Base-by-base conservation (phyloP, 148 eudicot species). In the Nyssa sinensis region DNA sequence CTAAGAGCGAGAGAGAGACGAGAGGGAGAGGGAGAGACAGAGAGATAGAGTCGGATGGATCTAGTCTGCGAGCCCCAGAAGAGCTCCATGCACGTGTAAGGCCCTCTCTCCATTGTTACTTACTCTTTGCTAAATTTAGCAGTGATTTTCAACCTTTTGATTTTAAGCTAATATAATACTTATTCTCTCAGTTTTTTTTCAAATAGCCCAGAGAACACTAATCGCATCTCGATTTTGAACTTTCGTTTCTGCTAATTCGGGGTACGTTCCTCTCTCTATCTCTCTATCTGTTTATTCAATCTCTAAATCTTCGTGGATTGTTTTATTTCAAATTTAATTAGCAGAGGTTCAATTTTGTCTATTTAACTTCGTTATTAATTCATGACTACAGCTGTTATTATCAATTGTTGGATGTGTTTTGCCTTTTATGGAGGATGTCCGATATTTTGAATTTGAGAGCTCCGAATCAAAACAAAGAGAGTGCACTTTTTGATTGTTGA, bases 261-360 rank as follows among this genome's bases (percentile, higher is more conserved):
- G 65, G 74, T 35, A 34, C 49, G 59, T n/a, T 55, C 62, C 27
- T 55, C 55, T 57, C 66, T 37, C 64, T 58, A 64, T 35, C 47
- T 35, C 51, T 7, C 64, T 8, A 3, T 31, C 21, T 21, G 19
- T 17, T 16, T 13, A 1, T 25, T 70, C 1, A 14, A 3, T 64
- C 44, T 35, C 2, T 35, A 14, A 3, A 3, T 31, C 3, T 5
- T 6, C 5, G 17, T 37, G 16, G 14, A 10, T 37, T 24, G 14
- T 47, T 28, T 16, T 28, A 5, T 24, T 7, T 30, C n/a, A 1
- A 16, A 23, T 28, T 28, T 37, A 72, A 61, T 62, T 62, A 62
- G 37, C 35, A 5, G 67, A 41, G 65, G 35, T 61, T 41, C 19
- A 41, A 28, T 72, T 61, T 25, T 60, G 4, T 47, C 25, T 24